phyloP scores from a whole-genome alignment of 2,329 filamentous ascomycete species.

The Pyricularia grisea region DNA sequence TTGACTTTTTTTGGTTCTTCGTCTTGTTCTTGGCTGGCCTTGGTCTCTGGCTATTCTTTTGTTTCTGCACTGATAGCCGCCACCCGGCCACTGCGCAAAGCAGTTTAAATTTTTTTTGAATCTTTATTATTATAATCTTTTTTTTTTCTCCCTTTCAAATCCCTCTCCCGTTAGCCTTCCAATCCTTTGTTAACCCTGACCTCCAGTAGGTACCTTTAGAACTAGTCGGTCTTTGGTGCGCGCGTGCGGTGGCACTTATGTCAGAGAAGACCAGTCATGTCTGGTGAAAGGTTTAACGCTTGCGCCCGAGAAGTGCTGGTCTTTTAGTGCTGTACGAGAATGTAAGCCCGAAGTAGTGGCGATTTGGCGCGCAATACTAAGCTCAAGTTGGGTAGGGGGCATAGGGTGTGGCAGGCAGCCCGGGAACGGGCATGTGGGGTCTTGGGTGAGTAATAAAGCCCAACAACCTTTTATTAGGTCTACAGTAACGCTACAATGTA shows the following conservation, averaged over 20 bases:
- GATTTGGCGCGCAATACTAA: neutral
- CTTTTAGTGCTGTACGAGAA: neutral
- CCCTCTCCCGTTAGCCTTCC: neutral
- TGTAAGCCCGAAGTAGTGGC: neutral
- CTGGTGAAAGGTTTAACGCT: neutral
- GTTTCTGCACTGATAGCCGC: neutral
- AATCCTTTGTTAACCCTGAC: neutral
- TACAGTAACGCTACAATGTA: neutral
- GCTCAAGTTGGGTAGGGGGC: too few relatives aligned
- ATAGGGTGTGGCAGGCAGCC: neutral
- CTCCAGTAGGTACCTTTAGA: neutral
- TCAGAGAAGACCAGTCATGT: neutral
- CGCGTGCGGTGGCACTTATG: neutral
- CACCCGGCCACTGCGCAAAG: neutral
- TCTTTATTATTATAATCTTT: neutral
- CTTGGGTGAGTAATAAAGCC: neutral
- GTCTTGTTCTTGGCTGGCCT: neutral
- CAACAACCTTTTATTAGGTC: neutral
- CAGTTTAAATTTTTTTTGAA: neutral
- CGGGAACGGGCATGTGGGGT: neutral
- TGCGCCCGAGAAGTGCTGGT: neutral
- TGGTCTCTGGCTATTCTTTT: neutral
- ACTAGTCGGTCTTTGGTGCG: neutral
- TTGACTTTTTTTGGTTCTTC: neutral
- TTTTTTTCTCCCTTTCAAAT: neutral